A percentile compares a stretch with the other conserved stretches of the same genome.
phyloP scores from a whole-genome alignment of 257 asterid genomes.

The Leptodermis oblonga region DNA sequence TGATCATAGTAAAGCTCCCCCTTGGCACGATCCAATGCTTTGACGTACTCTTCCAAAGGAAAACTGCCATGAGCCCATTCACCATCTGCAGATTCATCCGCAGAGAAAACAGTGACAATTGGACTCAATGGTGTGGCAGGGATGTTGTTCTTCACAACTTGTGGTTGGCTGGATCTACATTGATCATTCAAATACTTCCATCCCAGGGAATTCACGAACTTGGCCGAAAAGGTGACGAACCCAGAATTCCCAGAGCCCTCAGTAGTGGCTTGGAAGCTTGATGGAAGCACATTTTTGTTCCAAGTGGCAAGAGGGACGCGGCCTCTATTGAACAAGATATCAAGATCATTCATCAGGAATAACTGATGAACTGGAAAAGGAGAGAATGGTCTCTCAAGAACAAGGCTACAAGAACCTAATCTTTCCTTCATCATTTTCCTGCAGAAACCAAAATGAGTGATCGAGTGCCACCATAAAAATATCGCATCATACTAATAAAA shows the following conservation, averaged over 20 bases:
- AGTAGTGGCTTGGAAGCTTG: constrained; percentile 37
- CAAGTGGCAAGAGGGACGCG: constrained; percentile 78
- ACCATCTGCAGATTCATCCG: constrained; percentile 46
- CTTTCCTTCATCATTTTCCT: constrained; percentile 65
- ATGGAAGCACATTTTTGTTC: constrained; percentile 51
- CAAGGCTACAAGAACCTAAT: constrained; percentile 70
- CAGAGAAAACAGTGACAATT: constrained; percentile 59
- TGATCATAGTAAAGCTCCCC: constrained; percentile 87
- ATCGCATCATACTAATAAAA: neutral
- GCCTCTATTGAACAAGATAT: constrained; percentile 64
- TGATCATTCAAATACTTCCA: constrained; percentile 63
- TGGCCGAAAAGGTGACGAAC: constrained; percentile 67
- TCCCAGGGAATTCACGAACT: constrained; percentile 55
- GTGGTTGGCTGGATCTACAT: constrained; percentile 31
- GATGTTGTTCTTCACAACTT: constrained; percentile 22
- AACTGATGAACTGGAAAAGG: constrained; percentile 87
- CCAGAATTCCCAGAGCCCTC: constrained; percentile 72
- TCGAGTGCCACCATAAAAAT: neutral
- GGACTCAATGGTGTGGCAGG: constrained; percentile 63
- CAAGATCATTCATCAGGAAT: constrained; percentile 52
- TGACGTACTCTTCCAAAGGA: constrained; percentile 80
- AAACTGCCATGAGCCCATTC: constrained; percentile 92
- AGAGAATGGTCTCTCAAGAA: constrained; percentile 82
- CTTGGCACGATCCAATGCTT: constrained; percentile 74
- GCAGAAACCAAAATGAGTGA: constrained; percentile 26